Base-by-base conservation (phyloP, 805 yeast species). In the Brettanomyces naardenensis region DNA sequence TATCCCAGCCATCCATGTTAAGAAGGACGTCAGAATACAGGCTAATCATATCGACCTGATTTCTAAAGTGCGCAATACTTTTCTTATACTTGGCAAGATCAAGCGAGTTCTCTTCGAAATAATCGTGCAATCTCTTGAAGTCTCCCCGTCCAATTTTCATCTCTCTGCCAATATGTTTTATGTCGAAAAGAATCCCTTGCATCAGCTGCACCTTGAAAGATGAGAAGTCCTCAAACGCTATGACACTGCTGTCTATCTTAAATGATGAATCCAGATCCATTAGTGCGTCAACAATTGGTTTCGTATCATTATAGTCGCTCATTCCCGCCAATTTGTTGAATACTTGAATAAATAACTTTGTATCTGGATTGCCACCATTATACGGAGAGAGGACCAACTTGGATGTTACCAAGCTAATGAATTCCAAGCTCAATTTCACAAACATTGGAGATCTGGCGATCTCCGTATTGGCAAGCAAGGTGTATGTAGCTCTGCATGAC, bases 361-460 rank as follows among this genome's bases (percentile, higher is more conserved):
- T 36, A 25, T 28, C 33, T 13, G 18, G 28, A n/a, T n/a, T 28
- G 28, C 23, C 21, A 4, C 10, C n/a, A 19, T 31, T 38, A 9
- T 28, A 11, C 13, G 48, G 48, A 10, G 44, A 41, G 26, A 42
- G 42, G 3, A 27, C 18, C 21, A 49, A 26, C 36, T 47, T 47
- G 6, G 44, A 25, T 17, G 40, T 28, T 4, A 41, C 22, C 3
- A 44, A 31, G 13, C 44, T 35, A 5, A 47, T 35, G 34, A 53
- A 48, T 37, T 54, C 58, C 10, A 53, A 31, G n/a, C 43, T 38
- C 6, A 50, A 42, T 35, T 54, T 47, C 18, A 52, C 29, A 17
- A 37, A 44, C 6, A 51, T 40, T 11, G 61, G 59, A 2, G 45
- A 40, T 25, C 38, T 31, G 2, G 36, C 37, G 13, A 53, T 15